phyloP scores from a whole-genome alignment of 495 filamentous ascomycete species.

The Xylaria intraflava region DNA sequence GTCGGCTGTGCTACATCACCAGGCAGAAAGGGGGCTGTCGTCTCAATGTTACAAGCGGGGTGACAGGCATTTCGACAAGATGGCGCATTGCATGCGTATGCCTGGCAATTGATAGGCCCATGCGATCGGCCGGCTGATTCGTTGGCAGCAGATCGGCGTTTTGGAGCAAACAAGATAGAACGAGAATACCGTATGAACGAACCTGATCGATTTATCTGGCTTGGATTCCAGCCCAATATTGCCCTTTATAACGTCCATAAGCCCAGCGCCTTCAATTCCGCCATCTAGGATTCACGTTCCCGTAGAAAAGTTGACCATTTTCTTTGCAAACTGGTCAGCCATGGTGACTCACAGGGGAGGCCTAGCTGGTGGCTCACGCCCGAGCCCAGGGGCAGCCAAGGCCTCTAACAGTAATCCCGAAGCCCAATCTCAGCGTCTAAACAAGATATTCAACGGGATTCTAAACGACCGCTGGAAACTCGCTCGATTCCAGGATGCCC shows the following conservation, averaged over 20 bases:
- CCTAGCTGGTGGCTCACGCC: background rate
- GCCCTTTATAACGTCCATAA: background rate
- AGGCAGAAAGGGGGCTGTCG: too few relatives aligned
- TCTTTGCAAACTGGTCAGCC: background rate
- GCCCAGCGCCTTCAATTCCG: background rate
- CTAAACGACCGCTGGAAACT: conserved; percentile 9
- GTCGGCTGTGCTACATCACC: too few relatives aligned
- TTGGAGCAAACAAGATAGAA: background rate
- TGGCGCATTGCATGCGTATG: background rate
- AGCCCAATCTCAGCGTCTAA: background rate
- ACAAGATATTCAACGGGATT: background rate
- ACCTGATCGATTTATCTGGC: background rate
- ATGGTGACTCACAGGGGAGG: background rate
- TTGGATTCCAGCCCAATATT: background rate
- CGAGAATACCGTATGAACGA: background rate
- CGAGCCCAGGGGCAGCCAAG: background rate
- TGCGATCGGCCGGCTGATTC: background rate
- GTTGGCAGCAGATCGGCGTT: background rate
- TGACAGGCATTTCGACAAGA: too few relatives aligned
- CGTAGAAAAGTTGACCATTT: too few relatives aligned
- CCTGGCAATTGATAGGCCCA: background rate
- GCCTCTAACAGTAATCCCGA: background rate
- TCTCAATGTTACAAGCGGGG: too few relatives aligned
- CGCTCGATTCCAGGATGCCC: conserved; percentile 32
- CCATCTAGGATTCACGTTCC: too few relatives aligned